Evolutionary conservation across 2,329 filamentous ascomycete genomes (phyloP), one percentile per base, ranked within the genome.

Genomic region (Cladosporium halotolerans): DNA sequence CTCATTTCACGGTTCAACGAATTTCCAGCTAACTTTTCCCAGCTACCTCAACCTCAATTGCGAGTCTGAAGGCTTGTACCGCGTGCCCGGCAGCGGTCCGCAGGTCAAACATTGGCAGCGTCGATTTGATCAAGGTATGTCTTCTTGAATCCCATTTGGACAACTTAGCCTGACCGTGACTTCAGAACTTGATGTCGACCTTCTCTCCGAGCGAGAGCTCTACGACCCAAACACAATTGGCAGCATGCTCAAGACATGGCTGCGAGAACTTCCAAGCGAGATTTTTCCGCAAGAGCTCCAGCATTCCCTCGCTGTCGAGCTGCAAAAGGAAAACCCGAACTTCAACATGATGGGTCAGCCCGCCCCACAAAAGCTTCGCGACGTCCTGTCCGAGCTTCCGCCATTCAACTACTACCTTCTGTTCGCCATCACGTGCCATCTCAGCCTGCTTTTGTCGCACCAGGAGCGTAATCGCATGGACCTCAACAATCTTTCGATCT

Each of bases 401-500:
- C 92, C 92, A 0, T 96, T 93, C 77, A 95, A 96, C 73, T 97
- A 97, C 73, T 96, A 97, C 67, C 85, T 97, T 11, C 83, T 97
- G 5, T 97, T 97, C 68, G 92, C 92, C 63, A 96, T 96, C 62
- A 97, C 92, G 33, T 96, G 92, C 71, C 92, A 97, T 65, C 83
- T 97, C 45, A 96, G 90, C 63, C 80, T 96, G 23, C 79, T 97
- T 9, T 84, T 96, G 62, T 90, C 89, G 1, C 92, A 95, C 69
- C 87, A 90, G 19, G 89, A 95, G 59, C 91, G 92, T 76, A 97
- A 96, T 79, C 96, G 95, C 75, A 97, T 97, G 92, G 89, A 95
- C 67, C 96, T 92, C 68, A 84, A 89, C 66, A 96, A 96, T 60
- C 76, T 97, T 19, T 95, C 90, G 73, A 95, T 96, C 62, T 97